phyloP scores from a whole-genome alignment of 75 land plant genomes.

The Pinus taeda region DNA sequence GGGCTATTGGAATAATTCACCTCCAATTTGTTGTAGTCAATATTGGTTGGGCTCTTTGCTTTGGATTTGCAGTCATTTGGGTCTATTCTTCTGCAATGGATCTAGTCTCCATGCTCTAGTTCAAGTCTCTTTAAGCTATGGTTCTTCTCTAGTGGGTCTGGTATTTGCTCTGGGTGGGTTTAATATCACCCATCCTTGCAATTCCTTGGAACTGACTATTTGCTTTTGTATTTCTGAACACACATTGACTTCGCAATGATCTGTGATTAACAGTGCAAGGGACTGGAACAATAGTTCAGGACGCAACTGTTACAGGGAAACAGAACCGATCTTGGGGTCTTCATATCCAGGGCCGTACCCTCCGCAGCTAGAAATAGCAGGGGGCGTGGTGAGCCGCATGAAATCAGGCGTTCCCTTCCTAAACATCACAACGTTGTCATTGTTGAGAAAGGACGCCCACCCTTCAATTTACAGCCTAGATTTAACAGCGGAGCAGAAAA shows the following conservation, averaged over 20 bases:
- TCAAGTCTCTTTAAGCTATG: too few relatives aligned
- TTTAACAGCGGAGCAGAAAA: neutral
- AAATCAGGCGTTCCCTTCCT: constrained; percentile 11
- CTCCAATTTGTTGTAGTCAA: too few relatives aligned
- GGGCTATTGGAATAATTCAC: too few relatives aligned
- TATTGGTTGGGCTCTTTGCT: too few relatives aligned
- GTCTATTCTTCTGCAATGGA: too few relatives aligned
- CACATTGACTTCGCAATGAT: neutral
- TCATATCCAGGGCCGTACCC: neutral
- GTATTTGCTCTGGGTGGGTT: too few relatives aligned
- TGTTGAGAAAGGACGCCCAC: constrained; percentile 30
- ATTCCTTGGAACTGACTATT: too few relatives aligned
- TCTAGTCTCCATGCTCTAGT: too few relatives aligned
- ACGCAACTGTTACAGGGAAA: neutral
- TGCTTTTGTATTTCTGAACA: too few relatives aligned
- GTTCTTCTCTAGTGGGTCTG: too few relatives aligned
- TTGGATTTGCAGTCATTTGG: too few relatives aligned
- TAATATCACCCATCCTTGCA: too few relatives aligned
- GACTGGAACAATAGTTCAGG: neutral
- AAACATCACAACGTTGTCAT: constrained; percentile 31
- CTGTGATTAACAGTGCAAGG: neutral
- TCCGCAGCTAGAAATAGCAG: neutral
- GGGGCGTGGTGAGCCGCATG: neutral
- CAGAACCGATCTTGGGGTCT: neutral
- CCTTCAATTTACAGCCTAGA: constrained; percentile 4